phyloP scores from a whole-genome alignment of 371 early-diverging fungal genomes.

The Mucor sp. region DNA sequence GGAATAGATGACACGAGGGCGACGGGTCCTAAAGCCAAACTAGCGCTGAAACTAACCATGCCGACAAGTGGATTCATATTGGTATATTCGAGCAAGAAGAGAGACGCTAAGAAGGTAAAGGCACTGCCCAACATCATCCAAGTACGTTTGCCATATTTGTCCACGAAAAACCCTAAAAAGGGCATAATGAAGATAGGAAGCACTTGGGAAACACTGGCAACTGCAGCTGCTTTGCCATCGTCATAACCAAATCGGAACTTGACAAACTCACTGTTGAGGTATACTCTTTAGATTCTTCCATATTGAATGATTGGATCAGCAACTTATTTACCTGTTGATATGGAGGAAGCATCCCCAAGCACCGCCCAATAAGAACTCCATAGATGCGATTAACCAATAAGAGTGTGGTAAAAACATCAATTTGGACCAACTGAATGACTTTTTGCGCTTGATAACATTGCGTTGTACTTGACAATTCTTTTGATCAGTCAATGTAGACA shows the following conservation, averaged over 20 bases:
- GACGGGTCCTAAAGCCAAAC: conserved; percentile 71
- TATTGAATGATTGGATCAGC: neutral
- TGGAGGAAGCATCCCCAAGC: conserved; percentile 77
- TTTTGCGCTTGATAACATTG: conserved; percentile 53
- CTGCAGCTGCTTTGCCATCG: conserved; percentile 62
- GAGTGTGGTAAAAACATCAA: conserved; percentile 62
- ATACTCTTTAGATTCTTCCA: neutral
- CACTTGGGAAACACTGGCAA: conserved; percentile 68
- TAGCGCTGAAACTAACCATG: conserved; percentile 63
- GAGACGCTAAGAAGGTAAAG: conserved; percentile 41
- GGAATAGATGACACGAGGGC: conserved; percentile 68
- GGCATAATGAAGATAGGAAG: conserved; percentile 72
- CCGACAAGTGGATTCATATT: conserved; percentile 56
- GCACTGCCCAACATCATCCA: conserved; percentile 59
- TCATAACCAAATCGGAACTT: conserved; percentile 60
- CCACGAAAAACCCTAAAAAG: conserved; percentile 64
- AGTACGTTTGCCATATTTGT: conserved; percentile 63
- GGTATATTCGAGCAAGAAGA: conserved; percentile 60
- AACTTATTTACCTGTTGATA: conserved; percentile 54
- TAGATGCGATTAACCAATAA: conserved; percentile 65
- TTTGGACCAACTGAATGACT: conserved; percentile 60
- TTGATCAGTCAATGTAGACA: conserved; percentile 11
- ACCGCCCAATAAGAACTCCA: conserved; percentile 70
- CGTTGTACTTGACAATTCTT: conserved; percentile 38
- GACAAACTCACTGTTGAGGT: conserved; percentile 56